Evolutionary conservation across 495 filamentous ascomycete genomes (phyloP), one percentile per base, ranked within the genome.

Genomic region (Podospora conica): DNA sequence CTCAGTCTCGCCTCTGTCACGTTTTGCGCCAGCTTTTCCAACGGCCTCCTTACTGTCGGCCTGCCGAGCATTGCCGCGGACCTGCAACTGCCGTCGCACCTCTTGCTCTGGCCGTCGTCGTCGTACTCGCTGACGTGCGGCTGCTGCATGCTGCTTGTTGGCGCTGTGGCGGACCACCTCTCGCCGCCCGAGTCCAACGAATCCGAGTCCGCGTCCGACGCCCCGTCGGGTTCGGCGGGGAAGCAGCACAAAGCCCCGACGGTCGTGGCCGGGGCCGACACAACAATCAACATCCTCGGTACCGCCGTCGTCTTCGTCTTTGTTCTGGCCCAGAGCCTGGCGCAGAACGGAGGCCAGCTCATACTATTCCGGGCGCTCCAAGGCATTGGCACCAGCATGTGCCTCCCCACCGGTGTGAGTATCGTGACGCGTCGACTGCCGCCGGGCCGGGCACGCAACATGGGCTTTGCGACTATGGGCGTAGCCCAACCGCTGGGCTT

Each of bases 401-500:
- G 79, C 64, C 70, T 87, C 12, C 81, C 84, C 3, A 75, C 79
- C 3, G 79, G 82, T 4, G 80, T 86, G 21, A 73, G 71, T 63
- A 76, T 86, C 53, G 81, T 85, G 53, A 80, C 80, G 0, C 65
- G n/a, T 15, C 40, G n/a, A 54, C 27, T 75, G 54, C 33, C 33
- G 18, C 33, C 54, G 24, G 85, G 85, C 0, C 69, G 72, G 21
- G 60, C 71, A 31, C 71, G 85, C 8, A 89, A 86, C 63, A 69
- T 84, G 3, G 84, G 75, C 0, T 86, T 87, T 68, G 80, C 82
- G 0, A 78, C 74, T 55, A 64, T 86, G 21, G 85, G 85, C 0
- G 68, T 80, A 6, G 81, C 79, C 6, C 78, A 81, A 62, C 81
- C 82, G 0, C 58, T 87, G 20, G 85, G 85, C 1, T 87, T 83